Evolutionary conservation across 192 early-diverging fungal genomes (phyloP), one percentile per base, ranked within the genome.

Genomic region (Rhizophagus prolifer): DNA sequence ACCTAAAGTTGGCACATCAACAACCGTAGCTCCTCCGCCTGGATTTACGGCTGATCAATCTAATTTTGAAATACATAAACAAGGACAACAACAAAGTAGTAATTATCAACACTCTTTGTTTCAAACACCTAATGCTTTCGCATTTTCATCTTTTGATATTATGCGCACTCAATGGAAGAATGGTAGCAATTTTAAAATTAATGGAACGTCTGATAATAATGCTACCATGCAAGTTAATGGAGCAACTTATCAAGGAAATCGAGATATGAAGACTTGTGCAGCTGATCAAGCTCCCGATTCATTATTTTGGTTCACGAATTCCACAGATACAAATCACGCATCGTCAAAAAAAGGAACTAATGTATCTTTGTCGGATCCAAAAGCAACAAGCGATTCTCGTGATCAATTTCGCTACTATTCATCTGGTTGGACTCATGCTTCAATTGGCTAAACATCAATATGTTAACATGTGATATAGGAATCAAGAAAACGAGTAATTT

Each of bases 51-150:
- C 71, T 59, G 70, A 54, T 9, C 9, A 58, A 60, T 36, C 7
- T n/a, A 34, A 19, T n/a, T 38, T 34, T 36, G 71, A 58, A 16
- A n/a, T 71, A 4, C 28, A 46, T 21, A 25, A 16, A 16, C 70
- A 26, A 12, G 46, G 23, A n/a, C 65, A 67, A 14, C 41, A 71
- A 71, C 34, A 47, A 13, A 70, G n/a, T 25, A 23, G 21, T 10
- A 25, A 13, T 26, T 31, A 64, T 25, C 62, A 64, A 31, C 44
- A 46, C 4, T 54, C 70, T 16, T 54, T 58, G 14, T 71, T 58
- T 25, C 70, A 71, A 71, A 26, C 70, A 4, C 31, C 70, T 21
- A 71, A 71, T 14, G 70, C 44, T n/a, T 71, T 71, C 25, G 70
- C 47, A 54, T 71, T 71, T 28, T 31, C 70, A 26, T 71, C 70